These are phyloP conservation scores for Schizothecium vesticola DNA, from an alignment of 495 filamentous ascomycete species.

Conservation along the genomic window DNA sequence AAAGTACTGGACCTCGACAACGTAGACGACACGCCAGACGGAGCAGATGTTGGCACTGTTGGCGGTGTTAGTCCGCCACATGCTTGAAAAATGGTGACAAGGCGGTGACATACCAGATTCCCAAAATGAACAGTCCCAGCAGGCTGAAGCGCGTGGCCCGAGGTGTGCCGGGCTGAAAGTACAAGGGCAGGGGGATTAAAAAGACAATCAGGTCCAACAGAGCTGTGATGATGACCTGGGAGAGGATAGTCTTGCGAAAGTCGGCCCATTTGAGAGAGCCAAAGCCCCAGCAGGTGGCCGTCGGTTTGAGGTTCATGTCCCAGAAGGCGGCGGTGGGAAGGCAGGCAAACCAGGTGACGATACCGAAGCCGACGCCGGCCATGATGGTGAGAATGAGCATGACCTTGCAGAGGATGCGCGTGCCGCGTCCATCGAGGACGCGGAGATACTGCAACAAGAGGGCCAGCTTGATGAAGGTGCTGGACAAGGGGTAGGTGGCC, in stretches of 20 bases:
- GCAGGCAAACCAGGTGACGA: constrained; percentile 44
- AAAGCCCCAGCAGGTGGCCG: constrained; percentile 26
- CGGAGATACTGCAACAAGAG: constrained; percentile 33
- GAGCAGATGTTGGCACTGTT: constrained; percentile 28
- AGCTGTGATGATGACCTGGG: constrained; percentile 18
- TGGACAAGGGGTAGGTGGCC: constrained; percentile 24
- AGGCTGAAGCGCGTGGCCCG: constrained; percentile 17
- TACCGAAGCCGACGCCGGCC: constrained; percentile 32
- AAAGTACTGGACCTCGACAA: constrained; percentile 18
- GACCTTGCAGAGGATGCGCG: constrained; percentile 9
- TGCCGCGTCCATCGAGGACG: constrained; percentile 17
- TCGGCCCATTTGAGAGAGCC: constrained; percentile 13
- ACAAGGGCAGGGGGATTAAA: constrained; percentile 28
- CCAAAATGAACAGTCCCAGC: constrained; percentile 26
- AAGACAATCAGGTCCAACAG: constrained; percentile 28
- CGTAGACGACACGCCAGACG: constrained; percentile 28
- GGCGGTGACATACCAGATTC: constrained; percentile 19
- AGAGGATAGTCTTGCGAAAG: not conserved
- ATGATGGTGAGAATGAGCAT: constrained; percentile 24
- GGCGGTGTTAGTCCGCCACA: not conserved
- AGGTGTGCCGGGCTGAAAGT: constrained; percentile 21
- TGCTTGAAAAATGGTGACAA: not conserved
- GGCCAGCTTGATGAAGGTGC: constrained; percentile 31
- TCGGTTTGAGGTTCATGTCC: constrained; percentile 15
- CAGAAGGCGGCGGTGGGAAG: constrained; percentile 35